Percentiles rank a stretch among this genome's conserved stretches.
Conservation (phyloP, 2,329 filamentous ascomycete species). For the Trichocomaceae sp. region DNA sequence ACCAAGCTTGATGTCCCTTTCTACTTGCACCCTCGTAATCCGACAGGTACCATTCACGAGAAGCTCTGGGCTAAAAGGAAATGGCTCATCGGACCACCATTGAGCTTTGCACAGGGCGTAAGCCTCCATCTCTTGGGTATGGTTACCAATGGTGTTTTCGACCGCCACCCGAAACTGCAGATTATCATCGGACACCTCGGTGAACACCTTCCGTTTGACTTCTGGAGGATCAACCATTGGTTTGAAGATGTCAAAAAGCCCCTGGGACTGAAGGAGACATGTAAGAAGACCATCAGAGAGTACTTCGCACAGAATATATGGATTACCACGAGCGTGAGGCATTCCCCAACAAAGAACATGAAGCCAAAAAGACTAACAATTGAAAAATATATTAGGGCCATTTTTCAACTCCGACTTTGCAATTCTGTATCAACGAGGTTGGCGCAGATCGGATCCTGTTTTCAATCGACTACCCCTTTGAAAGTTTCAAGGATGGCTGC, state of each 20-base stretch:
- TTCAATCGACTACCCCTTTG: constrained; percentile 21
- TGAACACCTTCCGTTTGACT: constrained; percentile 19
- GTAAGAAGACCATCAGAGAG: constrained; percentile 16
- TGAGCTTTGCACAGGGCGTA: constrained; percentile 23
- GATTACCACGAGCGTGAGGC: constrained; percentile 21
- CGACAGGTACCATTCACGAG: constrained; percentile 36
- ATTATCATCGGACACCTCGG: constrained; percentile 24
- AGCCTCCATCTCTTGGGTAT: constrained; percentile 23
- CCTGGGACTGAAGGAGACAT: constrained; percentile 25
- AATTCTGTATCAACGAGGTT: constrained; percentile 23
- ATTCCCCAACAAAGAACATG: too few relatives aligned
- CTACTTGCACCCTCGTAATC: constrained; percentile 22
- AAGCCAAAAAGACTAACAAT: too few relatives aligned
- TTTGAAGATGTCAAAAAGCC: constrained; percentile 22
- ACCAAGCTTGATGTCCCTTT: constrained; percentile 22
- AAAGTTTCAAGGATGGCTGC: constrained; percentile 19
- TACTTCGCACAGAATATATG: constrained; percentile 22
- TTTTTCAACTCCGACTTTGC: constrained; percentile 24
- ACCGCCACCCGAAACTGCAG: constrained; percentile 21
- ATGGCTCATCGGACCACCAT: constrained; percentile 21
- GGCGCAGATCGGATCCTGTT: constrained; percentile 25
- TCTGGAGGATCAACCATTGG: constrained; percentile 26
- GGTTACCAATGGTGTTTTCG: constrained; percentile 23
- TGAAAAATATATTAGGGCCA: constrained; percentile 14
- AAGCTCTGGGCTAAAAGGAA: constrained; percentile 21